A percentile compares a stretch with the other conserved stretches of the same genome.
Conservation (phyloP, 2,329 filamentous ascomycete species). For the Neonectria faginata region DNA sequence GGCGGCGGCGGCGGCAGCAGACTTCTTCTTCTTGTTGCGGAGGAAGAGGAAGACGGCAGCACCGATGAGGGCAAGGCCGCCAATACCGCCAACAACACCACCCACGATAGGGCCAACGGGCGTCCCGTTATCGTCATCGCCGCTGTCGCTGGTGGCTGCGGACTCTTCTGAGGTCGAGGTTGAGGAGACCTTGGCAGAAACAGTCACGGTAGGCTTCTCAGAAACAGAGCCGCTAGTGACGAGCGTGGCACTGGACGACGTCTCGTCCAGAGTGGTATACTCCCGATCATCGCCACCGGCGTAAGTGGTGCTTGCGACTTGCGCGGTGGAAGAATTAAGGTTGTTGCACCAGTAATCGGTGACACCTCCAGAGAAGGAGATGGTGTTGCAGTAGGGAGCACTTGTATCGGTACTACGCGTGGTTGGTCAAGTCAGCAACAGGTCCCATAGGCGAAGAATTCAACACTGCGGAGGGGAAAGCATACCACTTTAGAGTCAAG, state of each 20-base stretch:
- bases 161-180: neutral
- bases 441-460: neutral
- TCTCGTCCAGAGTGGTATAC: slow-evolving; percentile 29
- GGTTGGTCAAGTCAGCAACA: slow-evolving; percentile 10
- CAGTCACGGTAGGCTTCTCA: slow-evolving; percentile 12
- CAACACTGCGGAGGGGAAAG: neutral
- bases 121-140: slow-evolving; percentile 24
- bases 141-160: slow-evolving; percentile 2
- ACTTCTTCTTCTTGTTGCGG: slow-evolving; percentile 45
- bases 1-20: slow-evolving; percentile 24
- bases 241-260: slow-evolving; percentile 30
- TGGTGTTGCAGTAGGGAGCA: slow-evolving; percentile 59
- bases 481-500: slow-evolving; percentile 60
- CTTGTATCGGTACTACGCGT: slow-evolving; percentile 50
- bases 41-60: slow-evolving; percentile 49
- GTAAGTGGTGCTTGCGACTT: slow-evolving; percentile 56
- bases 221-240: slow-evolving; percentile 27
- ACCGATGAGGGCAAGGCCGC: slow-evolving; percentile 46
- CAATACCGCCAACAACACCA: slow-evolving; percentile 53
- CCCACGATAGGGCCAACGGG: slow-evolving; percentile 54
- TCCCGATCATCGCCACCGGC: slow-evolving; percentile 48
- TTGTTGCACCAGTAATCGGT: slow-evolving; percentile 60
- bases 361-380: slow-evolving; percentile 55
- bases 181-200: slow-evolving; percentile 2
- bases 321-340: slow-evolving; percentile 47